Base-by-base conservation (phyloP, 257 asterid species). In the Leonotis leonurus region DNA sequence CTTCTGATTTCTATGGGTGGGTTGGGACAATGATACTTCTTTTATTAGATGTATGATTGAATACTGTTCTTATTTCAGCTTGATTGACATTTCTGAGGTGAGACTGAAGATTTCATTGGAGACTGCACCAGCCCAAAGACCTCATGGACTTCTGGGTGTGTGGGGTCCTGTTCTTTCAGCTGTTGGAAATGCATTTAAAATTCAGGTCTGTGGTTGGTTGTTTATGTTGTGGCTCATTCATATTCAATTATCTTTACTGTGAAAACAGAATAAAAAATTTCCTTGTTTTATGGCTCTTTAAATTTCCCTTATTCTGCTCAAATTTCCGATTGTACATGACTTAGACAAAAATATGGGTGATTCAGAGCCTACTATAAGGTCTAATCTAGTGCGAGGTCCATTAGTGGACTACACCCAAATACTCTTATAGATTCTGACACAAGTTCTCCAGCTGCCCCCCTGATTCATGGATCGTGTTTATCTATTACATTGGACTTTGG, bases 121-220 rank as follows among this genome's bases (percentile, higher is more conserved):
- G 82, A 83, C 97, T 65, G 84, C 89, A 67, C 96, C 99, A 30
- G 89, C 89, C 59, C 82, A 89, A 74, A 80, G 99, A 71, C 99
- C 96, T 29, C 90, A 78, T 67, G 99, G 97, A 61, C 91, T 81
- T 70, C 79, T 93, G 50, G 99, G 99, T 46, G 90, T 93, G 27
- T 93, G 99, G 99, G 79, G 99, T 54, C 99, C 99, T 62, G 77
- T 93, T 64, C 89, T 93, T 43, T 89, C 99, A 45, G 99, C 99
- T 65, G 84, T 93, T 71, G 99, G 99, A 63, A 93, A 86, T 67
- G 96, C 97, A 63, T 93, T 93, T 61, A 93, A 93, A 78, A 65
- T 93, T 71, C 96, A 89, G 95, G 97, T 89, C 41, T 67, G 74
- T 37, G 51, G 20, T 56, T 37, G 37, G 37, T 44, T 65, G 17